Evolutionary conservation across 768 basidiomycete species (phyloP), one percentile per base, ranked within the genome.

Genomic region (Gloeopeniophorella convolvens): DNA sequence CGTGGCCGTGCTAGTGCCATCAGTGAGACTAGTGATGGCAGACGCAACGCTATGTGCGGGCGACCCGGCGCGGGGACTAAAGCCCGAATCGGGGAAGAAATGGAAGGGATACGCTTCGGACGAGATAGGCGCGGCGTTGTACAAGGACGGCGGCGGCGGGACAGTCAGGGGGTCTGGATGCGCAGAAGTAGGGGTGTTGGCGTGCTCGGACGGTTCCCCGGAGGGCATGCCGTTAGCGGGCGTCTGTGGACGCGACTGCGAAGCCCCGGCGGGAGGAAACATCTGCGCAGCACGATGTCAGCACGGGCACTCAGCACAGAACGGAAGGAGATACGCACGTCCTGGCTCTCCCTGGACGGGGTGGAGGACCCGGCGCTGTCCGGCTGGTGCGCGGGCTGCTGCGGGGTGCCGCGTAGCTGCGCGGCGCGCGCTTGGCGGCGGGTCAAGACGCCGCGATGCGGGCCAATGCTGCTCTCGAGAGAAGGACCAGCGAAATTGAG

Each of bases 11-110:
- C 52, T 54, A 6, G 51, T 48, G 15, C 47, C 54, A 30, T 73
- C 70, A 5, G 81, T 78, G 42, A 73, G 68, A 10, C 78, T 80
- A 1, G 80, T 79, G 24, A 73, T 67, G 9, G 69, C 72, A 30
- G 79, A 80, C 6, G 62, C 71, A 20, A 73, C 70, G 61, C 83
- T 86, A 32, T 76, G 68, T 1, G 82, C 75, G 1, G 86, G 85
- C 0, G 85, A 86, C 6, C 74, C 69, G 15, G 78, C 73, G 40
- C 79, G 77, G 6, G 72, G 75, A 54, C 76, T 69, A 5, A 50
- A 50, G 39, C 18, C 31, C 31, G 56, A 42, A 32, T 42, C 50
- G 8, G 54, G 50, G 21, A 45, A 56, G 35, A 51, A 48, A 4
- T 47, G 45, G 43, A 51, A 58, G 2, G 54, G 39, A 45, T 58